phyloP scores from a whole-genome alignment of 768 basidiomycete genomes.

The Termitomyces sp. region DNA sequence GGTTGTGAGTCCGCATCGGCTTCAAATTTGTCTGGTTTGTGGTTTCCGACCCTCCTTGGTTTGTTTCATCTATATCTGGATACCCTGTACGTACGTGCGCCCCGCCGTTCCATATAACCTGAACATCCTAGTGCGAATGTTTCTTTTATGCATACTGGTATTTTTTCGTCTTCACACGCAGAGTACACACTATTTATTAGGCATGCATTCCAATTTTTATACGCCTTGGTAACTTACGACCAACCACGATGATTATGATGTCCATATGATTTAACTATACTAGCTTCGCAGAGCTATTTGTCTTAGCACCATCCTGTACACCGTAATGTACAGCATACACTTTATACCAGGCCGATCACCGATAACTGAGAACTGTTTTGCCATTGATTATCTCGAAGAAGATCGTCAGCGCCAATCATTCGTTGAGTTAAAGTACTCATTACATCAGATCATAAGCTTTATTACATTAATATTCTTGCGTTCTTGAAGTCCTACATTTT shows the following conservation, averaged over 20 bases:
- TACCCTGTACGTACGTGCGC: background rate
- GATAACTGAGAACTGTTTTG: background rate
- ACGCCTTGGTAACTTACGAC: background rate
- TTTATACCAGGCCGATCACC: background rate
- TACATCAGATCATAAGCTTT: too few relatives aligned
- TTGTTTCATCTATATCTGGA: background rate
- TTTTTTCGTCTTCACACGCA: background rate
- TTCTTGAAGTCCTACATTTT: too few relatives aligned
- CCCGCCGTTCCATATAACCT: background rate
- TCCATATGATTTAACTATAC: background rate
- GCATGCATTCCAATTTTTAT: background rate
- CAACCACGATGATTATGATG: background rate
- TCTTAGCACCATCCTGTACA: background rate
- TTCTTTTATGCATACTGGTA: background rate
- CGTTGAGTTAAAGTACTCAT: background rate
- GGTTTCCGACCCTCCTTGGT: background rate
- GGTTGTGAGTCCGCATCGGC: background rate
- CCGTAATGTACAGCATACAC: background rate
- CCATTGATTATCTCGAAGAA: background rate
- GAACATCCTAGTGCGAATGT: background rate
- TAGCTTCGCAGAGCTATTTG: background rate
- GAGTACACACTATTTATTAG: conserved; percentile 1
- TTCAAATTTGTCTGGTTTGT: background rate
- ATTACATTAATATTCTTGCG: too few relatives aligned
- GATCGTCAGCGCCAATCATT: background rate